Conservation (phyloP, 306 rosid genomes). For the Cucurbita argyrosperma region DNA sequence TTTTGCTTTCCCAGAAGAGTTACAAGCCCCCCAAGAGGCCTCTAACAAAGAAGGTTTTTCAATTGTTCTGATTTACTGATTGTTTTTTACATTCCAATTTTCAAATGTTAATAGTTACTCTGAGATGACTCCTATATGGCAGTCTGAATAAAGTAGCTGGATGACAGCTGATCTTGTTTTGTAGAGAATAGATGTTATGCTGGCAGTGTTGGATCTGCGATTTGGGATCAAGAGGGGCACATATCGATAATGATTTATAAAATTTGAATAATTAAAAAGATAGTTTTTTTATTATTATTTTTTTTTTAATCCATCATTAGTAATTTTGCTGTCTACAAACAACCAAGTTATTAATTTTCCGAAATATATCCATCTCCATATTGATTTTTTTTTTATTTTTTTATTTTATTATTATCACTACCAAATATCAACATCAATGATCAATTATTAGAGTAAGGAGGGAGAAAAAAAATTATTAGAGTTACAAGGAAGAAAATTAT, state of each 20-base stretch:
- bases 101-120: not conserved
- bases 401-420: no score
- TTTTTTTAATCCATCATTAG: not conserved
- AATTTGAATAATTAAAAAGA: not conserved
- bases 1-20: slow-evolving; percentile 88
- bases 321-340: not conserved
- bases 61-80: not conserved
- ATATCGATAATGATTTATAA: not conserved
- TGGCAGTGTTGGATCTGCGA: not conserved
- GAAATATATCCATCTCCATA: no score
- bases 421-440: no score
- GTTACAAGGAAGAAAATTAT: no score
- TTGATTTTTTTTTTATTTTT: no score
- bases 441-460: no score
- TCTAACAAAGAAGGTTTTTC: slow-evolving; percentile 53
- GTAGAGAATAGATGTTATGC: not conserved
- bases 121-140: not conserved
- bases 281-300: no score
- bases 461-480: no score
- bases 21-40: slow-evolving; percentile 97
- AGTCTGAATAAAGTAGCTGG: not conserved
- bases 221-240: not conserved
- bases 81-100: not conserved
- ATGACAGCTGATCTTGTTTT: not conserved
- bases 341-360: not conserved